A percentile compares a stretch with the other conserved stretches of the same genome.
phyloP scores from a whole-genome alignment of 371 early-diverging fungal genomes.

The Apophysomyces elegans region DNA sequence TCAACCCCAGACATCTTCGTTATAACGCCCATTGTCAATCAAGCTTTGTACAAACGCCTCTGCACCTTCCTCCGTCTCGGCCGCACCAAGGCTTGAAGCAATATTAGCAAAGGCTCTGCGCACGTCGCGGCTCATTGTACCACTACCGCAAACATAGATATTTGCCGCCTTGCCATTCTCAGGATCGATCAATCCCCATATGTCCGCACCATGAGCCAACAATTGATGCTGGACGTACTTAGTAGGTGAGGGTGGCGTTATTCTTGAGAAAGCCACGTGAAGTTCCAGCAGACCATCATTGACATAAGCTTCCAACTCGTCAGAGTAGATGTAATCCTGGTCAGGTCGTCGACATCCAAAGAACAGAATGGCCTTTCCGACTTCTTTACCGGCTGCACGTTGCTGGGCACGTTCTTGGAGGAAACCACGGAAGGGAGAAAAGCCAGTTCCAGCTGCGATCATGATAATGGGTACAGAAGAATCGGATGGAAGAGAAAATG shows the following conservation, averaged over 20 bases:
- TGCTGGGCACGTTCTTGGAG: slow-evolving; percentile 53
- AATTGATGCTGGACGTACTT: slow-evolving; percentile 53
- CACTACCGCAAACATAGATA: slow-evolving; percentile 51
- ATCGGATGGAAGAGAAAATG: slow-evolving; percentile 45
- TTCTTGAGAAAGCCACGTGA: slow-evolving; percentile 75
- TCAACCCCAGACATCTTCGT: slow-evolving; percentile 61
- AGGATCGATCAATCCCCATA: slow-evolving; percentile 33
- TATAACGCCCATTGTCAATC: slow-evolving; percentile 41
- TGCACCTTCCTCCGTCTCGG: slow-evolving; percentile 35
- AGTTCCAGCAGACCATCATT: slow-evolving; percentile 57
- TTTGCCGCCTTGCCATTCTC: slow-evolving; percentile 28
- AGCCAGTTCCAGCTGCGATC: slow-evolving; percentile 80
- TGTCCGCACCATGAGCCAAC: slow-evolving; percentile 35
- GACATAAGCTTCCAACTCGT: slow-evolving; percentile 64
- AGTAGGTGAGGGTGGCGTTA: slow-evolving; percentile 24
- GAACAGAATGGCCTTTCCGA: slow-evolving; percentile 59
- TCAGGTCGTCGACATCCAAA: slow-evolving; percentile 80
- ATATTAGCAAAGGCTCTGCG: slow-evolving; percentile 40
- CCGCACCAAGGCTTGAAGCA: slow-evolving; percentile 42
- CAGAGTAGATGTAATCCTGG: slow-evolving; percentile 75
- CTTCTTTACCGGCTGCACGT: slow-evolving; percentile 24
- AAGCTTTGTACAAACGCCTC: slow-evolving; percentile 29
- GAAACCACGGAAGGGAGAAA: slow-evolving; percentile 90
- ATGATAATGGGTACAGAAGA: slow-evolving; percentile 54
- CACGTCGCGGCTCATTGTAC: slow-evolving; percentile 54